Conservation (phyloP, 2,329 filamentous ascomycete genomes). For the Stylonectria norvegica region DNA sequence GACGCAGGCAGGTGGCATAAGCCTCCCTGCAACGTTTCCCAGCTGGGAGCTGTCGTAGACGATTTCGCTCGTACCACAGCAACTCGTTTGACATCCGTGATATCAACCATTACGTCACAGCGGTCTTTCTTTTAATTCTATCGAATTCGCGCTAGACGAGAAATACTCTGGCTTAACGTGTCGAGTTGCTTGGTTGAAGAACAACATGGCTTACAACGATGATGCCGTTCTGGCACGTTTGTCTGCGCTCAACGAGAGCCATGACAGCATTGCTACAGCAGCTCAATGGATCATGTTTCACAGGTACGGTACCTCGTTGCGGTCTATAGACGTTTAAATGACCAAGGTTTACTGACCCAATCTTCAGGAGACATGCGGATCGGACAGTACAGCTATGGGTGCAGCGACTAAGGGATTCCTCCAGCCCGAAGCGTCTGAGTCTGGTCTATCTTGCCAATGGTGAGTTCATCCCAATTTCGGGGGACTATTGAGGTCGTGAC, state of each 20-base stretch:
- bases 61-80: slow-evolving; percentile 27
- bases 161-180: no score
- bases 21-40: slow-evolving; percentile 17
- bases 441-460: slow-evolving; percentile 94
- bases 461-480: slow-evolving; percentile 40
- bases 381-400: slow-evolving; percentile 90
- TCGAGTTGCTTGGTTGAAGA: slow-evolving; percentile 1
- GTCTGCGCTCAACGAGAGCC: slow-evolving; percentile 91
- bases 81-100: slow-evolving; percentile 16
- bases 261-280: slow-evolving; percentile 93
- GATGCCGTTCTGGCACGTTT: slow-evolving; percentile 94
- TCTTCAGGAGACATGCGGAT: slow-evolving; percentile 77
- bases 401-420: slow-evolving; percentile 81
- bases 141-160: no score
- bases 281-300: slow-evolving; percentile 99
- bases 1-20: slow-evolving; percentile 13
- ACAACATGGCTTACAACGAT: slow-evolving; percentile 84
- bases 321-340: background rate
- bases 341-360: slow-evolving; percentile 3
- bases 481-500: slow-evolving; percentile 2
- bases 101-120: no score
- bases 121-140: no score
- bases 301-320: slow-evolving; percentile 54
- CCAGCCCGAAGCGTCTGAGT: slow-evolving; percentile 80
- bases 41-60: slow-evolving; percentile 30